These are phyloP conservation scores for Endotrypanum monterogeii DNA, from an alignment of 208 protist species.

Conservation along the genomic window DNA sequence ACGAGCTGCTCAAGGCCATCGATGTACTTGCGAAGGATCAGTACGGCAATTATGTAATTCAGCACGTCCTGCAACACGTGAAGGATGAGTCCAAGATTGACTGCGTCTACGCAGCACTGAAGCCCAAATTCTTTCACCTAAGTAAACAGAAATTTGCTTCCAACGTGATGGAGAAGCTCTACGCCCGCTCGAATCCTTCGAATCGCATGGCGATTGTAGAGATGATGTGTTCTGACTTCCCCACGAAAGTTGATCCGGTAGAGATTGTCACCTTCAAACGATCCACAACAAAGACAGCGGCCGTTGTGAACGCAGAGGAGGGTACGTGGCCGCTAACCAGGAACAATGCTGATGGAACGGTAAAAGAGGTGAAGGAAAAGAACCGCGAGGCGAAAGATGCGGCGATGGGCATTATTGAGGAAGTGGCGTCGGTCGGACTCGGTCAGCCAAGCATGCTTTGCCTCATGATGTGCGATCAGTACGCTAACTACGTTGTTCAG, in stretches of 20 bases:
- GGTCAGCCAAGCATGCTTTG: slow-evolving; percentile 79
- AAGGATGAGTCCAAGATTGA: slow-evolving; percentile 84
- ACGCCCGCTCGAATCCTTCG: slow-evolving; percentile 66
- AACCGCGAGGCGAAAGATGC: slow-evolving; percentile 81
- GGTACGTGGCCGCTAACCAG: slow-evolving; percentile 29
- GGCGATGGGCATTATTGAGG: slow-evolving; percentile 70
- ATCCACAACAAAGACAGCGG: slow-evolving; percentile 52
- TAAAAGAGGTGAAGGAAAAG: slow-evolving; percentile 71
- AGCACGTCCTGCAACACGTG: slow-evolving; percentile 97
- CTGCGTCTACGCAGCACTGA: slow-evolving; percentile 66
- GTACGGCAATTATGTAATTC: slow-evolving; percentile 99
- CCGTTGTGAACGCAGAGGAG: slow-evolving; percentile 52
- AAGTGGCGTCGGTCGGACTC: slow-evolving; percentile 38
- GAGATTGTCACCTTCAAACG: slow-evolving; percentile 73
- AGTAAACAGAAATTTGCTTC: slow-evolving; percentile 98
- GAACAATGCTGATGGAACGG: slow-evolving; percentile 34
- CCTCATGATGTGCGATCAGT: slow-evolving; percentile 97
- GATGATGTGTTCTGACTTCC: slow-evolving; percentile 76
- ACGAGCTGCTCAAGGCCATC: slow-evolving; percentile 92
- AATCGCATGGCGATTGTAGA: slow-evolving; percentile 88
- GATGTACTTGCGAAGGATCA: slow-evolving; percentile 94
- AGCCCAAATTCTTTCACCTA: slow-evolving; percentile 80
- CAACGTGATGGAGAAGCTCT: slow-evolving; percentile 99
- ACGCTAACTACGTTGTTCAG: slow-evolving; percentile 98
- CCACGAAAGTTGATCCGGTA: slow-evolving; percentile 36